Evolutionary conservation across 139 green algal species (phyloP).

Genomic region (Yamagishiella unicocca): DNA sequence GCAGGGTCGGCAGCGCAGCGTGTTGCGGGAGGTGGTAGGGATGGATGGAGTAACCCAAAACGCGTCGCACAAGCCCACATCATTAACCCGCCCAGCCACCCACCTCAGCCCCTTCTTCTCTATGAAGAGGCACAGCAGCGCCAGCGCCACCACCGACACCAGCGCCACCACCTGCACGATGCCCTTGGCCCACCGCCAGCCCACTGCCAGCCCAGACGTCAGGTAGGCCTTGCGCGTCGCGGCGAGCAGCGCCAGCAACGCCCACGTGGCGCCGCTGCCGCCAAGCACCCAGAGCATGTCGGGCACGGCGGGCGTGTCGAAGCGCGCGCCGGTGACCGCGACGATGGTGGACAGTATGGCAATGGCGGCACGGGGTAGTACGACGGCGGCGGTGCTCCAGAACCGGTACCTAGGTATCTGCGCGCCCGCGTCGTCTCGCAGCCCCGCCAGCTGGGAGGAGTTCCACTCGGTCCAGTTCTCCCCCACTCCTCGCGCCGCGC

Average conservation of each 20-base stretch:
- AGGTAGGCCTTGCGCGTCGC: not conserved
- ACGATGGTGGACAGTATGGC: conserved; percentile 3
- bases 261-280: not conserved
- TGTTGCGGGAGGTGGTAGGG: no score
- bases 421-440: conserved; percentile 4
- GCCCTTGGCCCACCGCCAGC: conserved; percentile 44
- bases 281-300: conserved; percentile 36
- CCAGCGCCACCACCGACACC: not conserved
- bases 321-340: conserved; percentile 14
- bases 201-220: not conserved
- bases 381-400: conserved; percentile 7
- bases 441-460: not conserved
- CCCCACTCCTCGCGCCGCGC: conserved; percentile 1
- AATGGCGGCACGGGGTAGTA: conserved; percentile 4
- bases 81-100: no score
- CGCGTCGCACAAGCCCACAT: not conserved
- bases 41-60: no score
- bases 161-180: conserved; percentile 4
- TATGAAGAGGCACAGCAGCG: conserved; percentile 30
- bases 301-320: not conserved
- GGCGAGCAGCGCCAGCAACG: not conserved
- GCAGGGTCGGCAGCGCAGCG: no score
- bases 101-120: not conserved
- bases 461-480: conserved; percentile 42
- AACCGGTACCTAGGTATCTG: conserved; percentile 39